Base-by-base conservation (phyloP, 2,329 filamentous ascomycete genomes). In the Domatiomyces catenatus region DNA sequence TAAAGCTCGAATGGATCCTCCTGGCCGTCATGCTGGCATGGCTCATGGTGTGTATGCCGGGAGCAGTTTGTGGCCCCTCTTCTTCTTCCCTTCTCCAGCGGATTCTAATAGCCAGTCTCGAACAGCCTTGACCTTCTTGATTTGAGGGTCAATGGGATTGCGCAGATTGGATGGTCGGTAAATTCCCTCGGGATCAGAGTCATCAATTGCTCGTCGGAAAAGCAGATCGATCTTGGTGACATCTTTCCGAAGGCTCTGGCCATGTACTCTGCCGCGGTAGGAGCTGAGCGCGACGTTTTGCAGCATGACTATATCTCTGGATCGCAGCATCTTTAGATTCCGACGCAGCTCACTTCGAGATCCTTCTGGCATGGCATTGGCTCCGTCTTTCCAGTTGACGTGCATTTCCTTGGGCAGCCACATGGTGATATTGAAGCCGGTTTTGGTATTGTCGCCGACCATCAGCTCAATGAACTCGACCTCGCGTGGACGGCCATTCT, bases 361-460 rank as follows among this genome's bases (percentile, higher is more conserved):
- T 55, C 61, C 50, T 65, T 63, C n/a, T 46, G 57, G 47, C 19
- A 53, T 53, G 18, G 57, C 56, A n/a, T 60, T 54, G 50, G 56
- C 42, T 36, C 56, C 44, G 55, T 54, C 58, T 42, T 58, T 58
- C 58, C 58, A 60, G 22, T 56, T 56, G 26, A 55, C 53, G 45
- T 50, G 51, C 54, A 55, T 60, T 28, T 57, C 61, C 42, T 54
- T 59, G 57, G 54, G 55, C 1, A 94, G 69, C 90, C 90, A 96
- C 63, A 94, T 87, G 2, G 84, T 89, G 50, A 95, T 73, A 24
- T 75, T 79, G 66, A 95, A 94, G 2, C 83, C 84, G 0, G 85
- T 78, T 56, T 75, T 78, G 0, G 88, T 94, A 48, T 94, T 85
- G 64, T 96, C 90, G 4, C 85, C 89, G 1, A 95, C 79, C 1